Evolutionary conservation across 148 eudicot species (phyloP).

Genomic region (Heliamphora exappendiculata): DNA sequence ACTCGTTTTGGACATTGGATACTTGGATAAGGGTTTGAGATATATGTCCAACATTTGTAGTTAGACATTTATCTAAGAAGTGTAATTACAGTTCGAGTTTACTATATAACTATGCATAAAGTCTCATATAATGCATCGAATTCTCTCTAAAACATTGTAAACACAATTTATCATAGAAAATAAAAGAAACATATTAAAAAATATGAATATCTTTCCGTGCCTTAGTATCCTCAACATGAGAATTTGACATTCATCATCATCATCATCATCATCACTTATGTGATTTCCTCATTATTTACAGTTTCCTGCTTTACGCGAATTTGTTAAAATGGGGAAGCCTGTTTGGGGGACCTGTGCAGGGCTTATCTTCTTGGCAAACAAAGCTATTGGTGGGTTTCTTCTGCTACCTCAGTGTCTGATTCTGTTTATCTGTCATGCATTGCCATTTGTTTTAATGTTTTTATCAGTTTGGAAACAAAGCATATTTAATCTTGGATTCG

Average conservation of each 20-base stretch:
- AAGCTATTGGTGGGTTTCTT: constrained; percentile 47
- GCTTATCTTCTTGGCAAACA: constrained; percentile 82
- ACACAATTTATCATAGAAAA: too few species aligned
- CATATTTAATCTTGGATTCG: background rate
- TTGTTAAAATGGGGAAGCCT: constrained; percentile 82
- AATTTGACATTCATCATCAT: background rate
- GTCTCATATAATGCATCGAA: too few species aligned
- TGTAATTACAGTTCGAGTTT: too few species aligned
- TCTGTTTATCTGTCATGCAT: background rate
- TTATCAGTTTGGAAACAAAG: background rate
- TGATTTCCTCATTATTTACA: constrained; percentile 20
- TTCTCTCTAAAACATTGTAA: too few species aligned
- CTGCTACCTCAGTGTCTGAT: background rate
- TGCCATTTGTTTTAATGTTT: background rate
- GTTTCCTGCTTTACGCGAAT: constrained; percentile 90
- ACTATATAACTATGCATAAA: too few species aligned
- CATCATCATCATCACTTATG: background rate
- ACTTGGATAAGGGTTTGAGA: too few species aligned
- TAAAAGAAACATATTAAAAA: too few species aligned
- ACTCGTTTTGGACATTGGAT: too few species aligned
- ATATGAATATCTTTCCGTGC: too few species aligned
- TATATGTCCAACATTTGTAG: too few species aligned
- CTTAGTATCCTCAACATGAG: too few species aligned
- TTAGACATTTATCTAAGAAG: too few species aligned
- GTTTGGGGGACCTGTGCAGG: constrained; percentile 99